A percentile compares a stretch with the other conserved stretches of the same genome.
Evolutionary conservation across 768 basidiomycete species (phyloP).

Genomic region (Dentipellis fragilis): DNA sequence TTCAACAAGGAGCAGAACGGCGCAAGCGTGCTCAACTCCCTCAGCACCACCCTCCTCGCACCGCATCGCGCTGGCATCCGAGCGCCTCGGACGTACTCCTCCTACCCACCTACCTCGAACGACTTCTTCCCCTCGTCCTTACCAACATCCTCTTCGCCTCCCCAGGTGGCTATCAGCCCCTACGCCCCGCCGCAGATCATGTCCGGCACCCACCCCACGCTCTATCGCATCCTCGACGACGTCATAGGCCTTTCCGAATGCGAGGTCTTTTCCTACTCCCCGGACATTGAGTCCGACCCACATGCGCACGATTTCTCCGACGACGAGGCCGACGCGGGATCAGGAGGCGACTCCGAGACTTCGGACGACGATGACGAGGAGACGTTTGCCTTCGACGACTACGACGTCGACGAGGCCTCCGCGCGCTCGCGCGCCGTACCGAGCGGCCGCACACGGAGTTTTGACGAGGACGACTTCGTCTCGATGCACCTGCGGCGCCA

Average conservation of each 20-base stretch:
- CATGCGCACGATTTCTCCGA: slow-evolving; percentile 78
- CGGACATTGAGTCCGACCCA: slow-evolving; percentile 90
- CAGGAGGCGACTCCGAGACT: slow-evolving; percentile 49
- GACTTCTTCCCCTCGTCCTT: slow-evolving; percentile 71
- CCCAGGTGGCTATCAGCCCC: slow-evolving; percentile 52
- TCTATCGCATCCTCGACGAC: slow-evolving; percentile 83
- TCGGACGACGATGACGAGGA: slow-evolving; percentile 63
- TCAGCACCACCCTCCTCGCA: slow-evolving; percentile 74
- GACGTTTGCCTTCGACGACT: slow-evolving; percentile 73
- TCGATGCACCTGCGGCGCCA: slow-evolving; percentile 39
- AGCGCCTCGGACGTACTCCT: slow-evolving; percentile 76
- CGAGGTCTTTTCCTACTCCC: slow-evolving; percentile 91
- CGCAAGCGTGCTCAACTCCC: slow-evolving; percentile 71
- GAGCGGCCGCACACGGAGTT: slow-evolving; percentile 15
- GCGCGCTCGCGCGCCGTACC: slow-evolving; percentile 12
- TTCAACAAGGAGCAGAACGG: slow-evolving; percentile 74
- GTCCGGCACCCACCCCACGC: slow-evolving; percentile 78
- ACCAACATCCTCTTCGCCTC: slow-evolving; percentile 63
- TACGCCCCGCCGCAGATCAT: slow-evolving; percentile 63
- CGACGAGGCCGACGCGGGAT: slow-evolving; percentile 67
- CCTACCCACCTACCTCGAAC: slow-evolving; percentile 66
- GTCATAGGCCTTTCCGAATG: slow-evolving; percentile 86
- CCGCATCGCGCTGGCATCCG: slow-evolving; percentile 56
- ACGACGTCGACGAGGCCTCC: slow-evolving; percentile 53
- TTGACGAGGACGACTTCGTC: slow-evolving; percentile 27